Evolutionary conservation across 1,284 basidiomycete genomes (phyloP).

Genomic region (Anthracocystis panici-leucophaei): DNA sequence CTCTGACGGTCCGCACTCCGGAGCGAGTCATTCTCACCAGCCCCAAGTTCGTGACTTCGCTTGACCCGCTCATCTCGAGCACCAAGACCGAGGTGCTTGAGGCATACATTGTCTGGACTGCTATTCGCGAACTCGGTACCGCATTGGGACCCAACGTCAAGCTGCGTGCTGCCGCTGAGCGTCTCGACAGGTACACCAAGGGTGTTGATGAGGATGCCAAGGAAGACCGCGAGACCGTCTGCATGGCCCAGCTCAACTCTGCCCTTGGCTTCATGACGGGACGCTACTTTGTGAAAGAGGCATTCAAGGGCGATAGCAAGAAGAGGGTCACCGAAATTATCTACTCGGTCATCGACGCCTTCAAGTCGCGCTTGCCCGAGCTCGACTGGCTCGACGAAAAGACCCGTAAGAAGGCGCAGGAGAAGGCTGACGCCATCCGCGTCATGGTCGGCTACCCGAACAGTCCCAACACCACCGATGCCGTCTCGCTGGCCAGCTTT

Average conservation of each 20-base stretch:
- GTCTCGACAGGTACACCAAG: conserved; percentile 79
- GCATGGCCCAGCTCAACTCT: conserved; percentile 71
- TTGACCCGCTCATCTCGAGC: conserved; percentile 79
- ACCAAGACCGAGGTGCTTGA: conserved; percentile 82
- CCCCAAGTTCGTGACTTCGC: conserved; percentile 80
- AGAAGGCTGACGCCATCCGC: conserved; percentile 85
- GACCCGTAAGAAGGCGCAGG: conserved; percentile 83
- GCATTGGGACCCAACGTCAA: conserved; percentile 69
- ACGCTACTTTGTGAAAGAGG: conserved; percentile 82
- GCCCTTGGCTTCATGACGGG: conserved; percentile 73
- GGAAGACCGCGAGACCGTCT: conserved; percentile 81
- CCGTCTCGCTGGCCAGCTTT: conserved; percentile 79
- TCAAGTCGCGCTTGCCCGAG: conserved; percentile 81
- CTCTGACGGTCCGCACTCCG: conserved; percentile 76
- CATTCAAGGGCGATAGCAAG: conserved; percentile 85
- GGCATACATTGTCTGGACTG: conserved; percentile 78
- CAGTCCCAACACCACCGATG: conserved; percentile 82
- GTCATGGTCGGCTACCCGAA: conserved; percentile 90
- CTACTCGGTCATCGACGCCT: conserved; percentile 84
- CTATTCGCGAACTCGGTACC: conserved; percentile 59
- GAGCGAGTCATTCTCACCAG: conserved; percentile 80
- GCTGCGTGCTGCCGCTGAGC: conserved; percentile 67
- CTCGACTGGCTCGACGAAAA: conserved; percentile 92
- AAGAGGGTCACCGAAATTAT: conserved; percentile 86
- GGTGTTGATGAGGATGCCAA: conserved; percentile 89